Conservation (phyloP, 1,139 yeast genomes). For the Blastobotrys capitulatus region DNA sequence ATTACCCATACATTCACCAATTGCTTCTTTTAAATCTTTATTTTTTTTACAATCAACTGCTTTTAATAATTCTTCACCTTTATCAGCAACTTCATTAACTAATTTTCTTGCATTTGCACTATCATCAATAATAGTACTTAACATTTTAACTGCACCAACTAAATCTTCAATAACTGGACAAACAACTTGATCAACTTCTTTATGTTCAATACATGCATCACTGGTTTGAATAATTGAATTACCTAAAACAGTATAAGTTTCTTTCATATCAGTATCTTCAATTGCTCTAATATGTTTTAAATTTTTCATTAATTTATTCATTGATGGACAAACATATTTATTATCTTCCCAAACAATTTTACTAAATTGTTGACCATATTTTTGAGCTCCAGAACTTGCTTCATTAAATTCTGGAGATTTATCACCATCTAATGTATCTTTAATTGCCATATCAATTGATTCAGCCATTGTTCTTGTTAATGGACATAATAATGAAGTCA, state of each 20-base stretch:
- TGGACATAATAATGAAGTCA: slow-evolving; percentile 9
- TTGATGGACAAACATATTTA: slow-evolving; percentile 6
- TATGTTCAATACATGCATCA: slow-evolving; percentile 3
- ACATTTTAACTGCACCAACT: background rate
- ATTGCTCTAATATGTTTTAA: background rate
- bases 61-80: background rate
- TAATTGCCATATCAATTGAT: background rate
- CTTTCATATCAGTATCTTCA: slow-evolving; percentile 1
- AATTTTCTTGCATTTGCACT: slow-evolving; percentile 6
- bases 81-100: background rate
- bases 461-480: slow-evolving; percentile 1
- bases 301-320: slow-evolving; percentile 6
- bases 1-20: background rate
- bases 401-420: slow-evolving; percentile 1
- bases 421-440: slow-evolving; percentile 3
- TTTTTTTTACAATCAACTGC: background rate
- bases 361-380: background rate
- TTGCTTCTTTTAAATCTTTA: slow-evolving; percentile 1
- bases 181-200: background rate
- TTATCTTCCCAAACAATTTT: slow-evolving; percentile 1
- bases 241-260: slow-evolving; percentile 3
- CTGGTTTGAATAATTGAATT: background rate
- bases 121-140: slow-evolving; percentile 1
- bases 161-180: slow-evolving; percentile 4
- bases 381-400: background rate